phyloP scores from a whole-genome alignment of 73 alveolate species.

The Breviolum minutum region DNA sequence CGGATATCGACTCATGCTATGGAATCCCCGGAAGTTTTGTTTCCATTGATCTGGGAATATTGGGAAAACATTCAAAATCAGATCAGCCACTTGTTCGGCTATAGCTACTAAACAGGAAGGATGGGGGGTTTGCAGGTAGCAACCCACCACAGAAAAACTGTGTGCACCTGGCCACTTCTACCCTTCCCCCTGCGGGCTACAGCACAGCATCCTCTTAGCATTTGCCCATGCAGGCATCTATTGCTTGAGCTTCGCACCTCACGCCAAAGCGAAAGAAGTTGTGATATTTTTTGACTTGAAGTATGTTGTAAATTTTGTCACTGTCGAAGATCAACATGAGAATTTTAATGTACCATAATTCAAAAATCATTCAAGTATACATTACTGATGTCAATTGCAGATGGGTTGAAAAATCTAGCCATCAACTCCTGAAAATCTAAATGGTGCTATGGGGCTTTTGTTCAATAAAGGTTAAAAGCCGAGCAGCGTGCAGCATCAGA shows the following conservation, averaged over 20 bases:
- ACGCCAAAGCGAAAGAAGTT: background rate
- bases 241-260: background rate
- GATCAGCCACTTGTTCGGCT: too few species aligned
- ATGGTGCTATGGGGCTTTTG: too few species aligned
- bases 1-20: too few species aligned
- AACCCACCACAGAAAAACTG: slow-evolving; percentile 5
- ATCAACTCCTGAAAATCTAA: too few species aligned
- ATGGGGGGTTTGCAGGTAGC: background rate
- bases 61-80: too few species aligned
- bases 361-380: too few species aligned
- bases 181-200: background rate
- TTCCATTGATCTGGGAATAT: too few species aligned
- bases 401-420: too few species aligned
- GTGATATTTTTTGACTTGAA: background rate
- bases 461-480: background rate
- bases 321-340: background rate
- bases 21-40: too few species aligned
- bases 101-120: too few species aligned
- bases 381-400: too few species aligned
- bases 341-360: background rate
- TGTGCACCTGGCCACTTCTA: slow-evolving; percentile 18
- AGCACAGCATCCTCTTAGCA: background rate
- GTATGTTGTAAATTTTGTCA: background rate
- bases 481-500: background rate
- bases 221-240: background rate